Conservation (phyloP, 345 rosid species). For the Brassica cretica region DNA sequence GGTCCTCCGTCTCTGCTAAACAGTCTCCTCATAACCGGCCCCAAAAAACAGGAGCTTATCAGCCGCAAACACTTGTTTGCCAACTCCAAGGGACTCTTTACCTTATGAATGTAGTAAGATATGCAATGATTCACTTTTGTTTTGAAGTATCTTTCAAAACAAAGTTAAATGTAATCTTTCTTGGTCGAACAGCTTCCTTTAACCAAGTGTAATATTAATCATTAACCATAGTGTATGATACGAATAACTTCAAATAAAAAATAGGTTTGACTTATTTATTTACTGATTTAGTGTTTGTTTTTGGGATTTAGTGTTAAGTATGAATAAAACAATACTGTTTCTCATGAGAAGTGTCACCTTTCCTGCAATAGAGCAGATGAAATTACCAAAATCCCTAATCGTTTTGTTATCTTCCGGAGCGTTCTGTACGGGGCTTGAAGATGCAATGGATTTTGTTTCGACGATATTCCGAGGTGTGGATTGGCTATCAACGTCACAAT, state of each 20-base stretch:
- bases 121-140: background rate
- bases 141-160: background rate
- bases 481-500: no score
- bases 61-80: slow-evolving; percentile 74
- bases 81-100: slow-evolving; percentile 54
- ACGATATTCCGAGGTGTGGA: no score
- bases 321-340: background rate
- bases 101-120: slow-evolving; percentile 39
- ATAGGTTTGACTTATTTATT: background rate
- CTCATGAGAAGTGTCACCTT: no score
- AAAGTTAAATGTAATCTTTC: background rate
- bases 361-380: no score
- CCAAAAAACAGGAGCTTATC: slow-evolving; percentile 45
- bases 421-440: no score
- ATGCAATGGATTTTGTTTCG: no score
- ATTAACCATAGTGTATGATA: background rate
- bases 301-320: background rate
- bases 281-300: background rate
- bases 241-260: background rate
- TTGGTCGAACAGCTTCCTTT: background rate
- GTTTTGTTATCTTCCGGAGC: no score
- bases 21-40: slow-evolving; percentile 47
- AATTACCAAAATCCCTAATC: no score
- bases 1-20: slow-evolving; percentile 57
- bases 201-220: background rate